phyloP scores from a whole-genome alignment of 768 basidiomycete genomes.

The Solioccasus polychromus region DNA sequence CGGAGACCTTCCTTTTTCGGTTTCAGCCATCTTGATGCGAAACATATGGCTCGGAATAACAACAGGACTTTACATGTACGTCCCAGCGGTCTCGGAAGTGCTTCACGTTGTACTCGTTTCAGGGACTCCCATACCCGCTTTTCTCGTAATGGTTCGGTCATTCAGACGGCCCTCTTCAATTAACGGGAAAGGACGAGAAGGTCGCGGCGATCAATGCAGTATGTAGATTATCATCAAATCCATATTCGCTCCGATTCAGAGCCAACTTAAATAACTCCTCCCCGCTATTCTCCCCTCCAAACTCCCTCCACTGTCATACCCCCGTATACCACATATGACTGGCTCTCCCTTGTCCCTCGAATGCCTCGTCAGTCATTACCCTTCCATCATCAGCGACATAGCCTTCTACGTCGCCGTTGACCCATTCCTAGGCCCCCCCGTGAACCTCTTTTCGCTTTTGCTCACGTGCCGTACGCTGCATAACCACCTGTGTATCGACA shows the following conservation, averaged over 20 bases:
- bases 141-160: conserved; percentile 37
- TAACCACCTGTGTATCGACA: conserved; percentile 32
- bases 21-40: conserved; percentile 2
- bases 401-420: conserved; percentile 38
- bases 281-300: conserved; percentile 9
- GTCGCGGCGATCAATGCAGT: conserved; percentile 36
- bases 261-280: conserved; percentile 26
- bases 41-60: conserved; percentile 5
- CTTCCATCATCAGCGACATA: conserved; percentile 37
- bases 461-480: conserved; percentile 39
- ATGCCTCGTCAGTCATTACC: conserved; percentile 9
- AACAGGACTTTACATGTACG: conserved; percentile 11
- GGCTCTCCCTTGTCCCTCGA: conserved; percentile 17
- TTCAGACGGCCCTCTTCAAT: conserved; percentile 26
- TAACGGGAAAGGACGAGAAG: conserved; percentile 29
- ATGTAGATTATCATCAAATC: conserved; percentile 36
- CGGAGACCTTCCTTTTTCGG: conserved; percentile 7
- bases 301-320: not conserved
- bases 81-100: conserved; percentile 8
- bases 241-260: conserved; percentile 31
- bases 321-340: no score
- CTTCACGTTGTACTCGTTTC: conserved; percentile 23
- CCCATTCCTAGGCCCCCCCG: conserved; percentile 44
- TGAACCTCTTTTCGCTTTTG: conserved; percentile 35
- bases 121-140: conserved; percentile 25